Conservation (phyloP, 2,329 filamentous ascomycete genomes). For the Calycina herbarum region DNA sequence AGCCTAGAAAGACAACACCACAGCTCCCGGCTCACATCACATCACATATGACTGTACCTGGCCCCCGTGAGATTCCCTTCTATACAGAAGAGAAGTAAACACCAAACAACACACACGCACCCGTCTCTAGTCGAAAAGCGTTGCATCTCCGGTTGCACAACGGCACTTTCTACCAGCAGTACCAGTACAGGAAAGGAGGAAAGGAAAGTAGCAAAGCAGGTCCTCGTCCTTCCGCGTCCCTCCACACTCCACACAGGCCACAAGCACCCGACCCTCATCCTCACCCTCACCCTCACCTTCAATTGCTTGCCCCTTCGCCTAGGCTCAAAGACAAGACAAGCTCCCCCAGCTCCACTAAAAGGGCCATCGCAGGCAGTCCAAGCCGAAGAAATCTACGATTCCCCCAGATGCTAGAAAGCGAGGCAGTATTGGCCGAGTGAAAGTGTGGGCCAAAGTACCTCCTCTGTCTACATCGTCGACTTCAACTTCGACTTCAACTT, state of each 20-base stretch:
- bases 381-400: constrained; percentile 10
- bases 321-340: not conserved
- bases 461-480: not conserved
- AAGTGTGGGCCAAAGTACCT: not conserved
- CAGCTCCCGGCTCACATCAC: not conserved
- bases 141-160: constrained; percentile 3
- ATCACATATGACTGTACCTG: constrained; percentile 12
- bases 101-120: not conserved
- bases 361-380: constrained; percentile 10
- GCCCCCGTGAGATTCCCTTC: not conserved
- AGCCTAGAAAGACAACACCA: not conserved
- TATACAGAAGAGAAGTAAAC: not conserved
- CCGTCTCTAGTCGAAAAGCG: constrained; percentile 2
- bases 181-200: not conserved
- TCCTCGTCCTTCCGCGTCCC: not conserved
- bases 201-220: too few species aligned
- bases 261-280: not conserved
- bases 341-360: constrained; percentile 2
- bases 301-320: not conserved
- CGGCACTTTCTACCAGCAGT: not conserved
- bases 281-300: not conserved
- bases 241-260: not conserved
- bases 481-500: not conserved
- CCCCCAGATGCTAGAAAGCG: not conserved
- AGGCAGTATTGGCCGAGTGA: not conserved